Base-by-base conservation (phyloP, 2,329 filamentous ascomycete species). In the Didymella lethalis region DNA sequence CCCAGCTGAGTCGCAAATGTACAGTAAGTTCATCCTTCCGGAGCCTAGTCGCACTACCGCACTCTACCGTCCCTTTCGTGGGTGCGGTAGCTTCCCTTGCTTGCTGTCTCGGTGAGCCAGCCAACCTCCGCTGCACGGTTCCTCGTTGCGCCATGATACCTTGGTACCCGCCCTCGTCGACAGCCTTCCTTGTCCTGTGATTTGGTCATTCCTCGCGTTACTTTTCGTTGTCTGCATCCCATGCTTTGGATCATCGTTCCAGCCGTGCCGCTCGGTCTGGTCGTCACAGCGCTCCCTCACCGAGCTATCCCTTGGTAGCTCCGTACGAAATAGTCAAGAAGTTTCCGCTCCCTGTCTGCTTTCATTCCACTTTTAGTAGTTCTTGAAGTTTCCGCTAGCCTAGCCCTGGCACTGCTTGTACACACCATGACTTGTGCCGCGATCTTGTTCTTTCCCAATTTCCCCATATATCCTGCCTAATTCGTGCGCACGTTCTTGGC, bases 91-190 rank as follows among this genome's bases (percentile, higher is more conserved):
- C 62, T 68, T 61, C 63, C 69, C 67, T 68, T 66, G 64, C 66
- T 51, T 64, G 61, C 59, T 61, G 62, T 64, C 60, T 69, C 63
- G 57, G 66, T 61, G 62, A 64, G 63, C 70, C 67, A 62, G 64
- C 67, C 68, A 66, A 62, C 67, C 62, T 72, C 65, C 66, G 64
- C 74, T 67, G 74, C 75, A 75, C 74, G 70, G 72, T 73, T 73
- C 57, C 70, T 72, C 70, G 71, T 76, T 76, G 75, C 75, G 74
- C 75, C 74, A 77, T 76, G 74, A 72, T 76, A 76, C 75, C 73
- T 73, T 54, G 63, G 65, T 66, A 75, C 74, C 73, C 73, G 74
- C 74, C 66, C 67, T 64, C 51, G 66, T 67, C 63, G 57, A 66
- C 55, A 61, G 49, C 54, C 63, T 60, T 63, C 61, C 65, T 62